Evolutionary conservation across 805 yeast species (phyloP), one percentile per base, ranked within the genome.

Genomic region (Starmerella kuoi): DNA sequence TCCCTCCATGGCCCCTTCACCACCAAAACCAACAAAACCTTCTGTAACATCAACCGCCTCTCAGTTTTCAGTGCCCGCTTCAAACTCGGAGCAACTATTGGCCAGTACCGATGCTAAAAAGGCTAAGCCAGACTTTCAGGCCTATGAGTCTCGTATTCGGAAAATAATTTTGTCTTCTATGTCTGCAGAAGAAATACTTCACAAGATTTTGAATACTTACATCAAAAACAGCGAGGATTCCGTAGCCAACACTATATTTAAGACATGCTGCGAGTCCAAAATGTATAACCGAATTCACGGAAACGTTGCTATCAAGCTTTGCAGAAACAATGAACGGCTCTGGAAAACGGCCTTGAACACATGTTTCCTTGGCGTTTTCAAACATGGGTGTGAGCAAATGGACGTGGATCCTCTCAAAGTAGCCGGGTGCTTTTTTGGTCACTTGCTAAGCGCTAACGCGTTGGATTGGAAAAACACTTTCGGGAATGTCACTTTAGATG

Each of bases 121-220:
- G 35, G 9, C 22, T n/a, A 32, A 32, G 14, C 9, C 28, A 11
- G 28, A 9, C 33, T 17, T 11, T n/a, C 7, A 9, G 9, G 37
- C 7, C 26, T 33, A 33, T n/a, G 37, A 33, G 26, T 11, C 15
- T 17, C 33, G n/a, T 4, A 20, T 37, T 11, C 32, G 42, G 11
- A 24, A 14, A 15, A 15, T 41, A 25, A 19, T 91, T 8, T 85
- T 83, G 79, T 84, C 95, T 19, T 77, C 94, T 46, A 73, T 88
- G 78, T 78, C 93, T 0, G 76, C 87, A 4, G 94, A 84, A 51
- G 98, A 91, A 64, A 88, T 94, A 0, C 86, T 84, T 1, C 97
- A 87, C 59, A 87, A 87, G 58, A 61, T 91, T 5, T 52, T 82
- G 31, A 54, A 67, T 7, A 63, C 68, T 12, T 61, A 63, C 1